A percentile compares a stretch with the other conserved stretches of the same genome.
Evolutionary conservation across 768 basidiomycete genomes (phyloP).

Genomic region (Omphalotus guepiniiformis): DNA sequence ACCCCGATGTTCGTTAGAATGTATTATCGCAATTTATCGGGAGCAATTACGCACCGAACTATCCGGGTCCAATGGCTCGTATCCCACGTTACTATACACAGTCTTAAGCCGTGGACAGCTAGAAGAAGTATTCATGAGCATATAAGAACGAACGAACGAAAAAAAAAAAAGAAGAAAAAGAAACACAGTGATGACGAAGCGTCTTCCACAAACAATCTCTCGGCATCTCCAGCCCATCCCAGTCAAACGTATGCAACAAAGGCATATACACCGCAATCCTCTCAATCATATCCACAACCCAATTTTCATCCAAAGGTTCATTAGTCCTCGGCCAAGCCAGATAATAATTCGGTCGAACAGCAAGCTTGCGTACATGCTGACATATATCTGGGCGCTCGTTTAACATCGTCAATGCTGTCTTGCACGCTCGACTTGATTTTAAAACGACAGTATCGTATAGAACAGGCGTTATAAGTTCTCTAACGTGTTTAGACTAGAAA

Average conservation of each 20-base stretch:
- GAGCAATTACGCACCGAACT: constrained; percentile 22
- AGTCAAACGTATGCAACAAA: constrained; percentile 40
- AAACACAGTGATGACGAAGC: constrained; percentile 34
- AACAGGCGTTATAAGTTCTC: constrained; percentile 23
- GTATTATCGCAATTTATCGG: not conserved
- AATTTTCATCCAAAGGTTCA: constrained; percentile 33
- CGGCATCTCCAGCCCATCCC: constrained; percentile 49
- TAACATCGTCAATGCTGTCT: constrained; percentile 33
- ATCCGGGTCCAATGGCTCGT: constrained; percentile 26
- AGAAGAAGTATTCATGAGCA: not conserved
- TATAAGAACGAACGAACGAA: constrained; percentile 5
- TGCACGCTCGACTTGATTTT: constrained; percentile 38
- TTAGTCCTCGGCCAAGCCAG: constrained; percentile 46
- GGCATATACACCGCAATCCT: constrained; percentile 28
- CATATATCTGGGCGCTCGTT: constrained; percentile 30
- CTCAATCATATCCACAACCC: constrained; percentile 35
- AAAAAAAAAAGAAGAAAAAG: too few relatives aligned
- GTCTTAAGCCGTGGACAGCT: constrained; percentile 42
- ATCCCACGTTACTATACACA: constrained; percentile 43
- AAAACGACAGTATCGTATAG: constrained; percentile 43
- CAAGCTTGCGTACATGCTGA: constrained; percentile 35
- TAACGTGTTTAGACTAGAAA: constrained; percentile 8
- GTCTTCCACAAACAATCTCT: constrained; percentile 36
- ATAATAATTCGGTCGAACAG: constrained; percentile 48
- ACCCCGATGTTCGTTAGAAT: not conserved